Conservation (phyloP, 1,284 basidiomycete genomes). For the Cystobasidium pallidum region DNA sequence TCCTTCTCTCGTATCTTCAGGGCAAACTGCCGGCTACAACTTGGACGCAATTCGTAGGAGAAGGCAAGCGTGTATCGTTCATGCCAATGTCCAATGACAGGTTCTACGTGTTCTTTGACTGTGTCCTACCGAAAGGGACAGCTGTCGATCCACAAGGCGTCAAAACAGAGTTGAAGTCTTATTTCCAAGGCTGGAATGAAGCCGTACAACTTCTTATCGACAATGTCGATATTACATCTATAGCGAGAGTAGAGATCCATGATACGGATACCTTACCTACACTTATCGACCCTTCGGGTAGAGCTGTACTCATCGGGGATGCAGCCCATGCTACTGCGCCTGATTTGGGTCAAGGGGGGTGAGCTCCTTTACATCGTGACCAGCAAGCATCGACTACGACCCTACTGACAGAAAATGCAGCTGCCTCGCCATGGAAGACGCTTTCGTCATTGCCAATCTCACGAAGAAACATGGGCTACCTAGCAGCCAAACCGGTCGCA, state of each 20-base stretch:
- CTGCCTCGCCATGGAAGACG: conserved; percentile 44
- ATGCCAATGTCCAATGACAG: conserved; percentile 43
- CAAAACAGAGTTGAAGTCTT: conserved; percentile 31
- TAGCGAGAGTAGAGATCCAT: conserved; percentile 39
- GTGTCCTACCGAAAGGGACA: conserved; percentile 36
- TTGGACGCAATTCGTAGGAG: conserved; percentile 43
- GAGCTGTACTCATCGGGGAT: conserved; percentile 39
- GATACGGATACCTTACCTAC: conserved; percentile 44
- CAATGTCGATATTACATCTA: conserved; percentile 24
- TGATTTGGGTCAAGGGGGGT: conserved; percentile 43
- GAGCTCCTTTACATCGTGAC: neutral
- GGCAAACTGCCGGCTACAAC: conserved; percentile 27
- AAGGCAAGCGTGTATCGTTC: conserved; percentile 43
- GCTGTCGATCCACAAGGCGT: conserved; percentile 32
- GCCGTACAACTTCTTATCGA: conserved; percentile 37
- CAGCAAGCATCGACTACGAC: too few relatives aligned
- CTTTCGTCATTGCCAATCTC: conserved; percentile 40
- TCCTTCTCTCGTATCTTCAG: neutral
- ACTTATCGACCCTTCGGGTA: conserved; percentile 32
- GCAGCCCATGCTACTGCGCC: conserved; percentile 43
- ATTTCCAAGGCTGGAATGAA: conserved; percentile 41
- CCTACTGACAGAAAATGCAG: neutral
- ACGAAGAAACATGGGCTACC: conserved; percentile 19
- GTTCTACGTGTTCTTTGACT: conserved; percentile 43
- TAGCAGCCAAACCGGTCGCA: too few relatives aligned